These are phyloP conservation scores for Pharnaceum exiguum DNA, from an alignment of 148 eudicot species.

Conservation along the genomic window DNA sequence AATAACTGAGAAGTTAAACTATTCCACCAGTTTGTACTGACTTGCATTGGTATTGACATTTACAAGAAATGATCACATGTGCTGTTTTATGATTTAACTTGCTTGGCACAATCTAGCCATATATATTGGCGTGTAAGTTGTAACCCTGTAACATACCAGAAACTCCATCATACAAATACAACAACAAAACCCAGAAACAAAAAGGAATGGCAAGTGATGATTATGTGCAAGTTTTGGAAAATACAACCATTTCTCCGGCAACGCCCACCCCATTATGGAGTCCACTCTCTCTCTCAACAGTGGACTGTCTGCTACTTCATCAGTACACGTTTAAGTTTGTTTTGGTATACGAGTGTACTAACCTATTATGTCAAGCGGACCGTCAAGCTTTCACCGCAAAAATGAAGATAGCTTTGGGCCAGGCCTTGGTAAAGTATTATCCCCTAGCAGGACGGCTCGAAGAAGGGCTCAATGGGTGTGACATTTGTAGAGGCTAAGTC, in stretches of 20 bases:
- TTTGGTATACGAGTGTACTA: conserved; percentile 40
- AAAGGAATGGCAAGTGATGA: too few relatives aligned
- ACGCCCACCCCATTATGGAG: conserved; percentile 45
- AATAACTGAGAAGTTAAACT: too few relatives aligned
- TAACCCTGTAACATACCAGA: too few relatives aligned
- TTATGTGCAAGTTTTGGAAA: too few relatives aligned
- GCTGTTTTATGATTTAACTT: too few relatives aligned
- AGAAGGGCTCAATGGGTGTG: conserved; percentile 31
- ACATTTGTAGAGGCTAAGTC: conserved; percentile 60
- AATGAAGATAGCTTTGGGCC: conserved; percentile 43
- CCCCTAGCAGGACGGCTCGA: conserved; percentile 65
- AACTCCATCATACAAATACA: too few relatives aligned
- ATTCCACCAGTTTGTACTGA: too few relatives aligned
- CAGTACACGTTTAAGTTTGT: conserved; percentile 70
- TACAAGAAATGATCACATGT: too few relatives aligned
- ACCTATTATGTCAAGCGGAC: conserved; percentile 14
- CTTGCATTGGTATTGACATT: too few relatives aligned
- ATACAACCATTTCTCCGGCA: conserved; percentile 47
- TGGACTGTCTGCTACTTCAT: conserved; percentile 74
- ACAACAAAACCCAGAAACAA: too few relatives aligned
- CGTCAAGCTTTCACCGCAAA: conserved; percentile 17
- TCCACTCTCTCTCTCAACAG: conserved; percentile 55
- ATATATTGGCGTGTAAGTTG: too few relatives aligned
- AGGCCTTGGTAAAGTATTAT: conserved; percentile 59
- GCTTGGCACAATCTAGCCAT: too few relatives aligned